phyloP scores from a whole-genome alignment of 108 stramenopile species.

The Stephanodiscus triporus region DNA sequence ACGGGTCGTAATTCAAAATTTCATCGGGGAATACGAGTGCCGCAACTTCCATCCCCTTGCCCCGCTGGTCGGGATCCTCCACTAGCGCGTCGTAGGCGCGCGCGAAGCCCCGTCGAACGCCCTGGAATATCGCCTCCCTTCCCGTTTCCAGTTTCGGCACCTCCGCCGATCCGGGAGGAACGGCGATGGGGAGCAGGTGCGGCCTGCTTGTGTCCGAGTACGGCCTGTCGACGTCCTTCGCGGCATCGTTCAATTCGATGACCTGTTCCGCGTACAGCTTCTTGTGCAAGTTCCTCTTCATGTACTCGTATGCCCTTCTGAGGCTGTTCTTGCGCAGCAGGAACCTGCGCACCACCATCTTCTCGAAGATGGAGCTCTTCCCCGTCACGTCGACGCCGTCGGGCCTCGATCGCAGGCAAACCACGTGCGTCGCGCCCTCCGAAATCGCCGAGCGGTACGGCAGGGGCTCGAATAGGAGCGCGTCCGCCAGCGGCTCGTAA shows the following conservation, averaged over 20 bases:
- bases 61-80: conserved; percentile 77
- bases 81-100: conserved; percentile 91
- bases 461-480: conserved; percentile 89
- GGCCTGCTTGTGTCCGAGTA: conserved; percentile 56
- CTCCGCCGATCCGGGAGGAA: conserved; percentile 83
- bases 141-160: conserved; percentile 79
- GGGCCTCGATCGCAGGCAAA: conserved; percentile 88
- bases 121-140: conserved; percentile 83
- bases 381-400: conserved; percentile 92
- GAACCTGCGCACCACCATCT: conserved; percentile 81
- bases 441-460: conserved; percentile 84
- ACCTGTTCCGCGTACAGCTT: conserved; percentile 86
- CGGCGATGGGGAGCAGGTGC: conserved; percentile 81
- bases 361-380: conserved; percentile 78
- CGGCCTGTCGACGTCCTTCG: conserved; percentile 52
- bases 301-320: conserved; percentile 58
- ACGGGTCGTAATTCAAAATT: conserved; percentile 82
- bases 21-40: conserved; percentile 80
- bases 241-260: conserved; percentile 75
- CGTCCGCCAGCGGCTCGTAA: conserved; percentile 90
- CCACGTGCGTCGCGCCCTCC: conserved; percentile 92
- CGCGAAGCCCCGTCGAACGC: conserved; percentile 88
- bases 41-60: conserved; percentile 68
- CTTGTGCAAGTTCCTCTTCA: conserved; percentile 79
- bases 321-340: conserved; percentile 83